Evolutionary conservation across 768 basidiomycete genomes (phyloP), one percentile per base, ranked within the genome.

Genomic region (Boletus reticulatus): DNA sequence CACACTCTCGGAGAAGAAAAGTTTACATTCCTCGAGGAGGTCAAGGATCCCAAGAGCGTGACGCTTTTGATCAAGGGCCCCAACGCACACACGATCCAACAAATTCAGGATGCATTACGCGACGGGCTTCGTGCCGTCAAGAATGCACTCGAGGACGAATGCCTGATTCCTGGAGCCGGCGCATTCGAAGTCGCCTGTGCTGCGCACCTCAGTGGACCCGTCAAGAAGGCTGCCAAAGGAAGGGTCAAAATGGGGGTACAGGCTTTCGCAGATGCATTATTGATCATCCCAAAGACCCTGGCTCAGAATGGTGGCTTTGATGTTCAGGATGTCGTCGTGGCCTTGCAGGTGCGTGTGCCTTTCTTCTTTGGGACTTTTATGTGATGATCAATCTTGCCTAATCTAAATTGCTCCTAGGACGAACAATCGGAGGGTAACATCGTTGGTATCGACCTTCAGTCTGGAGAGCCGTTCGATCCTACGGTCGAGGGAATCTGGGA

Each of bases 1-100:
- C 94, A 98, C 74, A 98, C 95, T 19, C 83, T 99, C 32, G 97
- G 97, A 61, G 97, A 99, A 76, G 97, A 99, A 69, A 99, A 98
- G 70, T 99, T 82, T 73, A 99, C 97, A 0, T 98, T 98, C 69
- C 79, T 99, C 52, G 97, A 98, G 73, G 92, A 99, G 60, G 96
- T 98, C 72, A 92, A 89, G 74, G 84, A 88, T 57, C 96, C 97
- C 29, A 95, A 92, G 80, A 89, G 87, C 53, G 97, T 98, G 50
- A 98, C 97, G 6, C 80, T 99, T 53, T 81, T 99, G 58, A 91
- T 99, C 78, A 99, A 99, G 75, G 97, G 95, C 27, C 97, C 96
- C 51, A 98, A 99, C 74, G 81, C 87, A 12, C 92, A 98, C 76
- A 98, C 95, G 52, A 98, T 87, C 59, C 86, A 92, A 59, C 97